These are phyloP conservation scores for Tricholoma saponaceum DNA, from an alignment of 768 basidiomycete genomes.

Conservation along the genomic window DNA sequence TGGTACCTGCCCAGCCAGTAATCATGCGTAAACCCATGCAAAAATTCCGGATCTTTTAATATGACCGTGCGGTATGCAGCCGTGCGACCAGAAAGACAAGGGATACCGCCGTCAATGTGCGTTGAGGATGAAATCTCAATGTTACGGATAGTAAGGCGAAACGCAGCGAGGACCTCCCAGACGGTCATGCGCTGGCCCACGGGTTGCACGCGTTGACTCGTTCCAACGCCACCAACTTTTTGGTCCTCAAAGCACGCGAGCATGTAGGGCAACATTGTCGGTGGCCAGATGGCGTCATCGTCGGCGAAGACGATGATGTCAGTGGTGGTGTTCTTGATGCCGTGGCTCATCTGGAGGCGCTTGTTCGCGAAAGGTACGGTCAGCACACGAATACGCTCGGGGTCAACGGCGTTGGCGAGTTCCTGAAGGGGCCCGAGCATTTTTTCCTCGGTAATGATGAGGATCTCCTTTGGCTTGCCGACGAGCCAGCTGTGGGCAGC, in stretches of 20 bases:
- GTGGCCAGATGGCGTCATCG: conserved; percentile 95
- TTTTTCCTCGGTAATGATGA: conserved; percentile 77
- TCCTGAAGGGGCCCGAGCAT: conserved; percentile 88
- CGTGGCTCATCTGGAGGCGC: conserved; percentile 90
- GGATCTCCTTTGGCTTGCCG: conserved; percentile 80
- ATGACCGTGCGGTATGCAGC: conserved; percentile 94
- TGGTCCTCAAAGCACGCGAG: conserved; percentile 95
- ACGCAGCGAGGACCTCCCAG: conserved; percentile 94
- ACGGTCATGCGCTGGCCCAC: conserved; percentile 79
- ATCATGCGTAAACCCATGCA: conserved; percentile 92
- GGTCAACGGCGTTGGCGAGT: conserved; percentile 84
- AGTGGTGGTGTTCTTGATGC: conserved; percentile 85
- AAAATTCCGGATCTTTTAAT: conserved; percentile 90
- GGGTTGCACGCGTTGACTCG: conserved; percentile 83
- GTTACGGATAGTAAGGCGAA: conserved; percentile 89
- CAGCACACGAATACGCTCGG: conserved; percentile 76
- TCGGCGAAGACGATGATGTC: conserved; percentile 95
- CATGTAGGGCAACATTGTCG: conserved; percentile 82
- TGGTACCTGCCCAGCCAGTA: conserved; percentile 94
- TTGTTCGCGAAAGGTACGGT: conserved; percentile 94
- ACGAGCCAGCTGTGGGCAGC: conserved; percentile 91
- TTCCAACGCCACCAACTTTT: conserved; percentile 89
- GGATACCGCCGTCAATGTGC: conserved; percentile 90
- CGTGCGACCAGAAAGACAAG: conserved; percentile 89
- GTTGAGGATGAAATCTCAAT: conserved; percentile 88